These are phyloP conservation scores for Botrytis deweyae DNA, from an alignment of 2,329 filamentous ascomycete species.

Conservation along the genomic window DNA sequence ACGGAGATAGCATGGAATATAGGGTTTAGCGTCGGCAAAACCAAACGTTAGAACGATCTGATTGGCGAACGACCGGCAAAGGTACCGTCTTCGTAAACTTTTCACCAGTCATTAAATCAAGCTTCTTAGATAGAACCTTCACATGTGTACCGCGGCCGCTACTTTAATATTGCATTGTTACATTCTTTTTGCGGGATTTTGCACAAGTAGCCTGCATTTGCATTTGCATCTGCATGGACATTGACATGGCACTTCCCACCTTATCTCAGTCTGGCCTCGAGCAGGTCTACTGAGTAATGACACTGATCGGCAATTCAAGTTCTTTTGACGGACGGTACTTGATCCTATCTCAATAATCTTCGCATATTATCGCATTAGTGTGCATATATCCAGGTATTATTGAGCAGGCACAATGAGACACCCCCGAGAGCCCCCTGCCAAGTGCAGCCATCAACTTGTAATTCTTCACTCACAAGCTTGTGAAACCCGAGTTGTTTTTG, in stretches of 20 bases:
- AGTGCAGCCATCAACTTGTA: not conserved
- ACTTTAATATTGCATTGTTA: conserved; percentile 4
- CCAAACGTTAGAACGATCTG: not conserved
- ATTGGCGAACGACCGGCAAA: not conserved
- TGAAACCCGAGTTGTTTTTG: not conserved
- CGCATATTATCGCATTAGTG: not conserved
- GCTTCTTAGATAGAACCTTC: not conserved
- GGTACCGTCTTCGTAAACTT: not conserved
- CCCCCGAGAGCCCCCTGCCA: not conserved
- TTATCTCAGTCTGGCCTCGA: not conserved
- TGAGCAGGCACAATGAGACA: not conserved
- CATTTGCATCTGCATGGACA: conserved; percentile 1
- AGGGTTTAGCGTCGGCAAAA: conserved; percentile 2
- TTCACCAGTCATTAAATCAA: not conserved
- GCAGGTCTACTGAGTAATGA: not conserved
- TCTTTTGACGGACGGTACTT: not conserved
- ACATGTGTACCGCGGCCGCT: conserved; percentile 17
- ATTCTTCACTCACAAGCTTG: not conserved
- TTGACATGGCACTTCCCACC: not conserved
- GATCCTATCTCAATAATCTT: not conserved
- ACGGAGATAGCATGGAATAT: conserved; percentile 5
- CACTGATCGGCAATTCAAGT: not conserved
- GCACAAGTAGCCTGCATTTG: not conserved
- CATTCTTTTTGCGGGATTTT: not conserved
- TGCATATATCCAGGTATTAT: not conserved